phyloP scores from a whole-genome alignment of 192 early-diverging fungal species.

The Lobosporangium transversale region DNA sequence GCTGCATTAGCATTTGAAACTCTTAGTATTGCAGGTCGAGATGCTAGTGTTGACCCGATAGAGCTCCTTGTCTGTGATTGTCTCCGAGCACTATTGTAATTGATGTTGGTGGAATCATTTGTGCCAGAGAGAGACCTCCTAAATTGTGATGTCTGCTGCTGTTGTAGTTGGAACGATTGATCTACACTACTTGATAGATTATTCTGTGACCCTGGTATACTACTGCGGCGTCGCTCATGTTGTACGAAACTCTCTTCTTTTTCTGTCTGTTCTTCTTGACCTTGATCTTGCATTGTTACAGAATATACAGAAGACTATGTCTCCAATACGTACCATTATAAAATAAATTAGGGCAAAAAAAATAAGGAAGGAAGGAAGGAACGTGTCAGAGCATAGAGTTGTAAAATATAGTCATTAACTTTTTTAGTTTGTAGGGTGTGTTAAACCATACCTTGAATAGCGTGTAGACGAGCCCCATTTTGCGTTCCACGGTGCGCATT shows the following conservation, averaged over 20 bases:
- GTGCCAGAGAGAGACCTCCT: conserved; percentile 1
- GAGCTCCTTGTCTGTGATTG: conserved; percentile 10
- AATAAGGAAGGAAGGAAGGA: no score
- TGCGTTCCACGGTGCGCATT: conserved; percentile 45
- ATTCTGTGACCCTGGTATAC: not conserved
- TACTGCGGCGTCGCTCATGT: not conserved
- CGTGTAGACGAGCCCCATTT: conserved; percentile 51
- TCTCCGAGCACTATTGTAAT: not conserved
- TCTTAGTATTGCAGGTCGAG: not conserved
- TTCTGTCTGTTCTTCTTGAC: conserved; percentile 19
- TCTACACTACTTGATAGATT: no score
- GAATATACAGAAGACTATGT: conserved; percentile 47
- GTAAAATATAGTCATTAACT: no score
- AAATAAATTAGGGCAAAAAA: not conserved
- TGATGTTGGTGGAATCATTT: not conserved
- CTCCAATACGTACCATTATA: not conserved
- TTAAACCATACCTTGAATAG: conserved; percentile 26
- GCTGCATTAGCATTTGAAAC: conserved; percentile 18
- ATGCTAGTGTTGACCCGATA: not conserved
- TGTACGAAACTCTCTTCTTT: no score
- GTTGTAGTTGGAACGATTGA: not conserved
- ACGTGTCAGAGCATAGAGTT: no score
- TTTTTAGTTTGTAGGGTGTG: no score
- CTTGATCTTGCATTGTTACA: conserved; percentile 14
- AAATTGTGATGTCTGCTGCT: not conserved